A percentile compares a stretch with the other conserved stretches of the same genome.
phyloP scores from a whole-genome alignment of 371 early-diverging fungal genomes.

The Mitosporidium daphniae region DNA sequence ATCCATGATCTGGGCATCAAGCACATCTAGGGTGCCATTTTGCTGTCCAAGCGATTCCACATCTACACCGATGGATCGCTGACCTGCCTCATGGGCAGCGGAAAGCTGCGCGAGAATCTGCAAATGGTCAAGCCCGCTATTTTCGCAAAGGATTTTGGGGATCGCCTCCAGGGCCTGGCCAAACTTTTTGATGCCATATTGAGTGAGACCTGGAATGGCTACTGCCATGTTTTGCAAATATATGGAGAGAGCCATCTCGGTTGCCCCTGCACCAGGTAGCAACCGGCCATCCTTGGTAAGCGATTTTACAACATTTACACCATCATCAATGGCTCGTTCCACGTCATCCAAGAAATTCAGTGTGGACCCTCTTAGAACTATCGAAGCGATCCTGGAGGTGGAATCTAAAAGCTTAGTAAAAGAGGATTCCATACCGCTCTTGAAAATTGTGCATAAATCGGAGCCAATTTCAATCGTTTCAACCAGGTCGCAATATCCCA shows the following conservation, averaged over 20 bases:
- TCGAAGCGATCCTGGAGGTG: conserved; percentile 44
- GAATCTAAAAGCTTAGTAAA: not conserved
- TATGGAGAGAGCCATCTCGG: conserved; percentile 53
- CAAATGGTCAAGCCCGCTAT: conserved; percentile 70
- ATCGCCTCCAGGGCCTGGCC: conserved; percentile 76
- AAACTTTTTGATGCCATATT: conserved; percentile 73
- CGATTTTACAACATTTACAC: conserved; percentile 78
- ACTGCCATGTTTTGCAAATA: conserved; percentile 5
- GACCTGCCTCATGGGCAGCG: conserved; percentile 45
- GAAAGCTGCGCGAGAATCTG: conserved; percentile 57
- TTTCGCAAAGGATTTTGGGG: conserved; percentile 70
- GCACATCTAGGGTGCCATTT: conserved; percentile 33
- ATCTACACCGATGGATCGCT: conserved; percentile 22
- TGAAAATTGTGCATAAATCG: conserved; percentile 72
- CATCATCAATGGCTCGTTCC: conserved; percentile 87
- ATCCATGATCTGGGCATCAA: conserved; percentile 18
- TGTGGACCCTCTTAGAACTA: conserved; percentile 86
- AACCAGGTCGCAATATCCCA: conserved; percentile 74
- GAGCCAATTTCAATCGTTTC: conserved; percentile 76
- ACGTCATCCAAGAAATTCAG: conserved; percentile 77
- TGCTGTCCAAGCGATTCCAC: conserved; percentile 31
- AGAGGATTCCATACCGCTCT: conserved; percentile 20
- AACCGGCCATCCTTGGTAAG: conserved; percentile 44
- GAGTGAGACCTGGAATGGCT: conserved; percentile 65
- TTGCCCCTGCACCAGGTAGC: conserved; percentile 70